phyloP scores from a whole-genome alignment of 805 yeast species.

The Saccharomyces eubayanus region DNA sequence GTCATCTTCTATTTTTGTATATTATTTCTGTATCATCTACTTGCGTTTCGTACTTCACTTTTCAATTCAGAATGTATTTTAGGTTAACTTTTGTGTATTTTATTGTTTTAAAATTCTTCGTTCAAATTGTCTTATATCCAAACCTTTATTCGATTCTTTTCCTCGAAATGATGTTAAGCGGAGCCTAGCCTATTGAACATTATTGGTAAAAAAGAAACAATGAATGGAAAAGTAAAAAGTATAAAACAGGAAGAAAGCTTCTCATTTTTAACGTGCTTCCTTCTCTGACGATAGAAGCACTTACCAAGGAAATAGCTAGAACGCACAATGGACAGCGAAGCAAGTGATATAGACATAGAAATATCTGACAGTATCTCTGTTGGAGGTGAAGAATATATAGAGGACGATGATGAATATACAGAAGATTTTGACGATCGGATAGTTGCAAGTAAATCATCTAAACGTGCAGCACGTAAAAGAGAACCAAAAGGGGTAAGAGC shows the following conservation, averaged over 20 bases:
- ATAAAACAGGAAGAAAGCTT: background rate
- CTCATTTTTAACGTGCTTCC: background rate
- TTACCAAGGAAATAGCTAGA: background rate
- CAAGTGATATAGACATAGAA: background rate
- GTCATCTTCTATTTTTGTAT: background rate
- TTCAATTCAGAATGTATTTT: background rate
- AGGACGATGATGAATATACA: slow-evolving; percentile 1
- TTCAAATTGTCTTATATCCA: too few relatives aligned
- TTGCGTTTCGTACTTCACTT: background rate
- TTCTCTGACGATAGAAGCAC: background rate
- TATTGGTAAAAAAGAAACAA: background rate
- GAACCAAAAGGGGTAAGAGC: background rate
- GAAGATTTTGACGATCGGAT: background rate
- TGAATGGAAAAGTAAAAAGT: background rate
- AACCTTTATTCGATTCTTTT: too few relatives aligned
- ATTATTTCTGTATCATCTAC: background rate
- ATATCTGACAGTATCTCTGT: background rate
- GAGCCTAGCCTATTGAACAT: background rate
- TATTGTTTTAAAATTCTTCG: background rate
- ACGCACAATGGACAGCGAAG: background rate
- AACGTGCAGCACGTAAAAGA: background rate
- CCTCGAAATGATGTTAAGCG: background rate
- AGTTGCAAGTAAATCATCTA: background rate
- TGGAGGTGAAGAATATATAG: background rate
- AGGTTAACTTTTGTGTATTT: background rate